These are phyloP conservation scores for Phytopythium vexans DNA, from an alignment of 352 stramenopile species.

Conservation along the genomic window DNA sequence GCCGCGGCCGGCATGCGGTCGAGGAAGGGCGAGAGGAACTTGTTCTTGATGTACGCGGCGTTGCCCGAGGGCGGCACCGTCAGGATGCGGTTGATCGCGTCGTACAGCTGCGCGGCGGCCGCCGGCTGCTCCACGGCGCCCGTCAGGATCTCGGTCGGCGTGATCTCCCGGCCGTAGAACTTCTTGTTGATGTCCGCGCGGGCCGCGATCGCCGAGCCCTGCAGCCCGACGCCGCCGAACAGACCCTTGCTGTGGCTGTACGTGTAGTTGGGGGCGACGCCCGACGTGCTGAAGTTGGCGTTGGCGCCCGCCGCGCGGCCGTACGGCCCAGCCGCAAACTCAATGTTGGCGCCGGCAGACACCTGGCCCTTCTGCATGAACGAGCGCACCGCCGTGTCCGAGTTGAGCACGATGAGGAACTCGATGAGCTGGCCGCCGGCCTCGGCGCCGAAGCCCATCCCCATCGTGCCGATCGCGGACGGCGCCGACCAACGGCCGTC, in stretches of 20 bases:
- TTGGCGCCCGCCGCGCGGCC: conserved; percentile 71
- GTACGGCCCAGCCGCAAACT: conserved; percentile 80
- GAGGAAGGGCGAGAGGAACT: conserved; percentile 61
- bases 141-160: conserved; percentile 80
- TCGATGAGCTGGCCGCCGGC: conserved; percentile 80
- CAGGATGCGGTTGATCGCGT: conserved; percentile 69
- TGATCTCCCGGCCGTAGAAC: conserved; percentile 87
- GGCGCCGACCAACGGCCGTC: conserved; percentile 95
- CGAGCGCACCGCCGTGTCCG: conserved; percentile 88
- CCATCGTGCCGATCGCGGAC: conserved; percentile 91
- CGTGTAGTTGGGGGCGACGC: conserved; percentile 83
- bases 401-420: conserved; percentile 94
- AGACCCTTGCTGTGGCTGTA: conserved; percentile 87
- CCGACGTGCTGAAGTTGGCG: conserved; percentile 72
- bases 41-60: conserved; percentile 48
- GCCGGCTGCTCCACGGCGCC: conserved; percentile 78
- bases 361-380: conserved; percentile 85
- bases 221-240: conserved; percentile 77
- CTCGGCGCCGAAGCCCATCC: conserved; percentile 85
- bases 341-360: conserved; percentile 78
- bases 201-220: conserved; percentile 78
- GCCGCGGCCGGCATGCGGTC: conserved; percentile 73
- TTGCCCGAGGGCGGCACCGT: conserved; percentile 68
- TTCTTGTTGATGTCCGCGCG: conserved; percentile 83
- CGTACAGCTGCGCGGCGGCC: conserved; percentile 79